phyloP scores from a whole-genome alignment of 495 filamentous ascomycete species.

The Neurospora sp. region DNA sequence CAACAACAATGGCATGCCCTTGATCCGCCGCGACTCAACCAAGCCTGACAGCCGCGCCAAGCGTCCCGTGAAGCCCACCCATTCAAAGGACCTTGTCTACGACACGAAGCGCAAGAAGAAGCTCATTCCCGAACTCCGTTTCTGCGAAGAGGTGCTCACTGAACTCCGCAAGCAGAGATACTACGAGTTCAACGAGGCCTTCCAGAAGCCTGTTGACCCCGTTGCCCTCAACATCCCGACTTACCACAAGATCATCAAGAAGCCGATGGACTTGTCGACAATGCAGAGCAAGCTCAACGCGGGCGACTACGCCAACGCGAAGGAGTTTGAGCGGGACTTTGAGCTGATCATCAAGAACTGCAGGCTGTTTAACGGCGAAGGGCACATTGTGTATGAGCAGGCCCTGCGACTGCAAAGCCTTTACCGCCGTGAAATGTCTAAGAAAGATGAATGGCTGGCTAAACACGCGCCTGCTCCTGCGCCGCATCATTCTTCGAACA shows the following conservation, averaged over 20 bases:
- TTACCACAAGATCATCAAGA: conserved; percentile 88
- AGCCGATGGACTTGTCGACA: conserved; percentile 88
- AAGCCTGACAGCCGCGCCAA: conserved; percentile 71
- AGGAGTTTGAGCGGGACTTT: conserved; percentile 80
- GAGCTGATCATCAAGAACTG: conserved; percentile 81
- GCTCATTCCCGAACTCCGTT: conserved; percentile 75
- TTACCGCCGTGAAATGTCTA: conserved; percentile 61
- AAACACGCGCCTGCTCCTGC: conserved; percentile 54
- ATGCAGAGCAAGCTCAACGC: conserved; percentile 62
- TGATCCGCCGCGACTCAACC: conserved; percentile 83
- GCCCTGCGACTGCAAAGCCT: conserved; percentile 61
- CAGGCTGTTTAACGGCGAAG: conserved; percentile 75
- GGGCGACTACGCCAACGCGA: conserved; percentile 72
- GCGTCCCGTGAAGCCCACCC: conserved; percentile 86
- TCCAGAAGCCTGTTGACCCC: conserved; percentile 78
- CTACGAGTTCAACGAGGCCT: conserved; percentile 51
- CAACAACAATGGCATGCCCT: conserved; percentile 59
- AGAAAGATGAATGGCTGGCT: conserved; percentile 67
- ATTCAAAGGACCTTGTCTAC: conserved; percentile 77
- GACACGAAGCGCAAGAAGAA: conserved; percentile 85
- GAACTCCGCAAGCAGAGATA: conserved; percentile 73
- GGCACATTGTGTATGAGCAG: conserved; percentile 59
- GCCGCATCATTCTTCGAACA: conserved; percentile 12
- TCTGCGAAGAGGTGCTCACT: conserved; percentile 72
- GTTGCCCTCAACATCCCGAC: conserved; percentile 89